Conservation (phyloP, 2,329 filamentous ascomycete genomes). For the Colletotrichum echinochloae region DNA sequence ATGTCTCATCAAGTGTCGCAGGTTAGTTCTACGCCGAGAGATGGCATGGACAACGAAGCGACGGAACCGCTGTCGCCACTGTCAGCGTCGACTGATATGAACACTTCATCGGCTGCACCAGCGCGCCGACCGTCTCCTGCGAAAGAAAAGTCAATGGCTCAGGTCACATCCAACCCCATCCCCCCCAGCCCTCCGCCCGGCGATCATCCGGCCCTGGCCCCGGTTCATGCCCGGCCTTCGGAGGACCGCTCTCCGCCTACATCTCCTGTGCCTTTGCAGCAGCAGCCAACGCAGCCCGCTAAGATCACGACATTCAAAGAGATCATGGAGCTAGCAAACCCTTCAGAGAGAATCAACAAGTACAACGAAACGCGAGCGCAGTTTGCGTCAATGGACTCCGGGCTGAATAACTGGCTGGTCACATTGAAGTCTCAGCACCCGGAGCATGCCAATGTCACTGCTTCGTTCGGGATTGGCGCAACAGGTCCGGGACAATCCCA, state of each 20-base stretch:
- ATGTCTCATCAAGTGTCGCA: conserved; percentile 54
- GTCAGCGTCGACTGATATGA: conserved; percentile 53
- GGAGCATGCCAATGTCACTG: conserved; percentile 58
- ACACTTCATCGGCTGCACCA: conserved; percentile 42
- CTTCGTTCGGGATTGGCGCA: conserved; percentile 46
- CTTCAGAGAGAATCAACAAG: conserved; percentile 76
- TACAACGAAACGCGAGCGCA: conserved; percentile 79
- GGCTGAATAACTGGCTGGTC: conserved; percentile 71
- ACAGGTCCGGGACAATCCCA: conserved; percentile 37
- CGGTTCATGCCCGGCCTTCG: conserved; percentile 1
- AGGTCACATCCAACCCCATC: conserved; percentile 50
- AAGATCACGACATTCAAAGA: conserved; percentile 76
- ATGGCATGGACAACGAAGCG: conserved; percentile 43
- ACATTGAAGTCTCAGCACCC: conserved; percentile 59
- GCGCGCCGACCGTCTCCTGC: conserved; percentile 53
- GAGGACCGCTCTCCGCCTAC: conserved; percentile 37
- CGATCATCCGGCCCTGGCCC: conserved; percentile 51
- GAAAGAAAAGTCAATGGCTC: conserved; percentile 58
- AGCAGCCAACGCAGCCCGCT: conserved; percentile 33
- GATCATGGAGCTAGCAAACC: conserved; percentile 76
- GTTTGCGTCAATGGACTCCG: conserved; percentile 79
- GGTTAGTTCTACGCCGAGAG: conserved; percentile 50
- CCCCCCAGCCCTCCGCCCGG: conserved; percentile 54
- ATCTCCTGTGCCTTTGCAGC: conserved; percentile 41
- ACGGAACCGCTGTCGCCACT: conserved; percentile 59